phyloP scores from a whole-genome alignment of 1,284 basidiomycete genomes.

The Pascua sp. region DNA sequence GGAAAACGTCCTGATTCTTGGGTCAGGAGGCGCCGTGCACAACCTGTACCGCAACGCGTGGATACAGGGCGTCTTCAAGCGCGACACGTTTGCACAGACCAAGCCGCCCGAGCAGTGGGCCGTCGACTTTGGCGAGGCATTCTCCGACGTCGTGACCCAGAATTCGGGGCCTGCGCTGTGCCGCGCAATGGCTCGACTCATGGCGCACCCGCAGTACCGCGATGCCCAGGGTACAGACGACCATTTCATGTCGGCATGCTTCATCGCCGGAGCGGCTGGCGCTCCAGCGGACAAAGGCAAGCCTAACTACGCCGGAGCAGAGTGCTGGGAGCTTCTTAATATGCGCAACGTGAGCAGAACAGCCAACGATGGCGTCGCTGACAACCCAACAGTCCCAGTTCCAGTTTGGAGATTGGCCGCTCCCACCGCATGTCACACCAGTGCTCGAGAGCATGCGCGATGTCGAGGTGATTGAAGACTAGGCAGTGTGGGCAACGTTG shows the following conservation, averaged over 20 bases:
- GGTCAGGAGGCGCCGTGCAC: conserved; percentile 33
- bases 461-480: too few relatives aligned
- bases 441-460: neutral
- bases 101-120: conserved; percentile 31
- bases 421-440: neutral
- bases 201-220: conserved; percentile 30
- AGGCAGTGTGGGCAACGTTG: too few relatives aligned
- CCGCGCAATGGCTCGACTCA: conserved; percentile 16
- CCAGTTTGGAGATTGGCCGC: conserved; percentile 25
- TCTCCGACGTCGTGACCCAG: conserved; percentile 23
- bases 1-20: conserved; percentile 27
- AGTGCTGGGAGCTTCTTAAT: conserved; percentile 33
- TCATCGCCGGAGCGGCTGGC: conserved; percentile 31
- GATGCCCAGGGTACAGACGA: conserved; percentile 36
- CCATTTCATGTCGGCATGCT: conserved; percentile 27
- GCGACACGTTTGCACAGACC: conserved; percentile 30
- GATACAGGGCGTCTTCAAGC: conserved; percentile 20
- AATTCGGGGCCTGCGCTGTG: conserved; percentile 17
- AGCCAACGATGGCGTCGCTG: too few relatives aligned
- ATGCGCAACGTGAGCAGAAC: conserved; percentile 22
- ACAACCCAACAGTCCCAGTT: conserved; percentile 14
- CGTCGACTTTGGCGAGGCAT: conserved; percentile 29
- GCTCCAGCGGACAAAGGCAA: conserved; percentile 21
- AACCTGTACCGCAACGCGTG: conserved; percentile 34
- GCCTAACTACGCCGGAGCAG: conserved; percentile 27